Conservation (phyloP, 257 asterid species). For the Schizonepeta tenuifolia region DNA sequence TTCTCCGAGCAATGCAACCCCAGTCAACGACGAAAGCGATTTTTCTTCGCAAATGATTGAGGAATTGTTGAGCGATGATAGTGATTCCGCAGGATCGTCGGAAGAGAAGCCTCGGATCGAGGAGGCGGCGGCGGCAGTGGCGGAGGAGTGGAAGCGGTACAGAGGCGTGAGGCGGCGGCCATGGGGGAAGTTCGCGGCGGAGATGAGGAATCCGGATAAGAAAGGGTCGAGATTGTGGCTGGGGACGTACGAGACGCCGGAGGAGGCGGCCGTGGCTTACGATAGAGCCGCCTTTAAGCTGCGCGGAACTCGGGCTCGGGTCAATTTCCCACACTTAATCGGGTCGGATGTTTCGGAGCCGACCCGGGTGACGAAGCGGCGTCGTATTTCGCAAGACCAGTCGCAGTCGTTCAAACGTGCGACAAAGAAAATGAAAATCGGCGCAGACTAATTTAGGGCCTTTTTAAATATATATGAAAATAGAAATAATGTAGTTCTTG, state of each 20-base stretch:
- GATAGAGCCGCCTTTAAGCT: constrained; percentile 48
- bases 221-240: constrained; percentile 56
- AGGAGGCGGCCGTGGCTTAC: constrained; percentile 65
- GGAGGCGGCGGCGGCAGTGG: constrained; percentile 1
- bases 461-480: too few species aligned
- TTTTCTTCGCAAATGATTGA: constrained; percentile 32
- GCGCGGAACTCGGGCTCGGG: constrained; percentile 50
- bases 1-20: neutral
- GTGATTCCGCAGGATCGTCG: neutral
- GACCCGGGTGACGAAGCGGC: constrained; percentile 40
- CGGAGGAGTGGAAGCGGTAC: constrained; percentile 44
- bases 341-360: constrained; percentile 46
- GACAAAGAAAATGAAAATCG: constrained; percentile 16
- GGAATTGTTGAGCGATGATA: constrained; percentile 15
- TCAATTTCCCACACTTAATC: constrained; percentile 54
- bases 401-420: neutral
- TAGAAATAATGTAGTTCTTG: too few species aligned
- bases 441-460: neutral
- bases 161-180: constrained; percentile 58
- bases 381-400: neutral
- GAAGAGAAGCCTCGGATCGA: constrained; percentile 7
- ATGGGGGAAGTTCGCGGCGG: constrained; percentile 65
- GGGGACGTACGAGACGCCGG: constrained; percentile 60
- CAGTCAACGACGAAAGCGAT: constrained; percentile 14
- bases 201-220: constrained; percentile 48